Base-by-base conservation (phyloP, 2,329 filamentous ascomycete species). In the Colletotrichum gloeosporioides region DNA sequence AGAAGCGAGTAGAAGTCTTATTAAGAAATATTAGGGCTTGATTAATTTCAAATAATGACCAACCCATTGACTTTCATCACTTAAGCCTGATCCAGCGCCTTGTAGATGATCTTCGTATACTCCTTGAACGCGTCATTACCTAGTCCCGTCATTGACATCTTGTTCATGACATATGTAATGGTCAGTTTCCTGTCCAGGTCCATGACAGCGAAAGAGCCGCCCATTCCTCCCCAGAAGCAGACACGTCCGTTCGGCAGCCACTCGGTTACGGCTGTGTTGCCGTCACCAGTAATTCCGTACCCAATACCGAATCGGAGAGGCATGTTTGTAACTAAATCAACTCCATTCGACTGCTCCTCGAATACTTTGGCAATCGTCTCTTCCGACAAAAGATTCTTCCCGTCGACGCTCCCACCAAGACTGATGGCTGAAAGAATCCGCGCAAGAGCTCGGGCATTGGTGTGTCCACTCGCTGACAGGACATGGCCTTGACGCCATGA, bases 111-210 rank as follows among this genome's bases (percentile, higher is more conserved):
- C 16, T 18, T 66, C 16, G 36, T 13, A 13, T 71, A 69, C 8
- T 34, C 22, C 53, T 69, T 68, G 3, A 49, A n/a, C 15, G 64
- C 64, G 6, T 27, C 61, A n/a, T 68, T 61, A 4, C 55, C 70
- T 4, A 73, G 10, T 1, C 70, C 63, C 6, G 63, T 34, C 25
- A 61, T 57, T n/a, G 31, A 65, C 85, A 88, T 87, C 73, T 83
- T 85, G 74, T 88, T 88, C 86, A 89, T 88, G 6, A 82, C 80
- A 80, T 89, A 89, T 0, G 81, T 79, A 36, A 89, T 83, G 0
- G 87, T 88, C 74, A 88, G 78, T 36, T 81, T 79, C 8, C 83
- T 78, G 32, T 88, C 85, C 12, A 84, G 39, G 78, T 89, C 88
- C 83, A 89, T 86, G 34, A 88, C 73, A 9, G 82, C 77, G 1